Percentiles rank a stretch among this genome's conserved stretches.
Conservation (phyloP, 495 filamentous ascomycete species). For the Xylaria intraflava region DNA sequence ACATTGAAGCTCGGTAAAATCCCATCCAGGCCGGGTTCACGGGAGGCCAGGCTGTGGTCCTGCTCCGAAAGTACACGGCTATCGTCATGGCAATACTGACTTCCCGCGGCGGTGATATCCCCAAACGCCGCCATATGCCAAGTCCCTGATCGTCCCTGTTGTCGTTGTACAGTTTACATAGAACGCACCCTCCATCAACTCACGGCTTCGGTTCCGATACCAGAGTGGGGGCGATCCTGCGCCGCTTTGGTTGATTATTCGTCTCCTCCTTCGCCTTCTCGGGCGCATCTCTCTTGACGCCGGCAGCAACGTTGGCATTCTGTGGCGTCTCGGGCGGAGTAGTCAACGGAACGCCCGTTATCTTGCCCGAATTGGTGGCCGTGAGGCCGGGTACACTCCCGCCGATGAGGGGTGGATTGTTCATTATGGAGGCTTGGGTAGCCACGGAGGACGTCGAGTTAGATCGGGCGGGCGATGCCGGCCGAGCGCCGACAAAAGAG, state of each 20-base stretch:
- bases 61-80: background rate
- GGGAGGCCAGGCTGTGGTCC: background rate
- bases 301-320: conserved; percentile 34
- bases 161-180: background rate
- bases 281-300: conserved; percentile 55
- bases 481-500: conserved; percentile 46
- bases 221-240: conserved; percentile 71
- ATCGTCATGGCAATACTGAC: background rate
- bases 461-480: conserved; percentile 70
- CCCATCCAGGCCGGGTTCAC: background rate
- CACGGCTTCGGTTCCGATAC: conserved; percentile 29
- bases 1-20: background rate
- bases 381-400: conserved; percentile 69
- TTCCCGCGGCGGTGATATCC: background rate
- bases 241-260: conserved; percentile 55
- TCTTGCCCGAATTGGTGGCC: conserved; percentile 57
- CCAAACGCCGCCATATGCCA: background rate
- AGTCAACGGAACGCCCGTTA: conserved; percentile 50
- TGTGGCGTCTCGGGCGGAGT: conserved; percentile 79
- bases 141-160: background rate
- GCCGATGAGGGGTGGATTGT: conserved; percentile 70
- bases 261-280: conserved; percentile 44
- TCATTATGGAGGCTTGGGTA: conserved; percentile 54
- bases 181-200: background rate
- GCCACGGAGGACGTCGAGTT: conserved; percentile 82